Conservation (phyloP, 2,329 filamentous ascomycete species). For the Clonostachys rhizophaga region DNA sequence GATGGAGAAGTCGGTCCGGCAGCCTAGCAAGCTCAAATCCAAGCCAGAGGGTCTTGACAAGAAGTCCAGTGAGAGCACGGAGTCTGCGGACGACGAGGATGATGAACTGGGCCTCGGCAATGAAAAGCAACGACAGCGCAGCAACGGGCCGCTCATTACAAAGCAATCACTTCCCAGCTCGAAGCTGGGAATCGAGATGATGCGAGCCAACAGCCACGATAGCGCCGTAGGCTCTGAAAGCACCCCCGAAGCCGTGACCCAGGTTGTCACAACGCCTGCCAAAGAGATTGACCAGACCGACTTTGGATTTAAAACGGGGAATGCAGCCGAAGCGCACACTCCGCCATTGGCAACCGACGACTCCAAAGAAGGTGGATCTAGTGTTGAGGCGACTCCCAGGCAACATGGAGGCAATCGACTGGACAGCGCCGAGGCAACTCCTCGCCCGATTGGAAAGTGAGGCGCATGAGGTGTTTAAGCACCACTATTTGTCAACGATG, state of each 20-base stretch:
- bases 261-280: slow-evolving; percentile 43
- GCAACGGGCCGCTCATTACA: slow-evolving; percentile 26
- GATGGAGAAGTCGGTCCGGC: slow-evolving; percentile 51
- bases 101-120: slow-evolving; percentile 66
- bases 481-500: neutral
- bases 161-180: slow-evolving; percentile 67
- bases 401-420: slow-evolving; percentile 4
- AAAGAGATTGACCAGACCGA: slow-evolving; percentile 24
- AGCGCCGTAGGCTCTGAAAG: slow-evolving; percentile 59
- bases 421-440: slow-evolving; percentile 35
- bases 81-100: slow-evolving; percentile 93
- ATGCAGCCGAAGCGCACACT: slow-evolving; percentile 6
- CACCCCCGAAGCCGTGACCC: slow-evolving; percentile 45
- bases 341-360: slow-evolving; percentile 6
- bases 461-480: neutral
- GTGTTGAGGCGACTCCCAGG: neutral
- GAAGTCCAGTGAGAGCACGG: slow-evolving; percentile 65
- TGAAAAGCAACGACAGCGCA: slow-evolving; percentile 41
- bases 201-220: slow-evolving; percentile 92
- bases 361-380: neutral
- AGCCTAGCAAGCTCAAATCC: slow-evolving; percentile 67
- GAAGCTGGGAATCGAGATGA: slow-evolving; percentile 94
- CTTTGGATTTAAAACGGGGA: neutral
- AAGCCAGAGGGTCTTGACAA: slow-evolving; percentile 75
- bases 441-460: slow-evolving; percentile 21